These are phyloP conservation scores for Claviceps maximensis DNA, from an alignment of 2,329 filamentous ascomycete genomes.

Conservation along the genomic window DNA sequence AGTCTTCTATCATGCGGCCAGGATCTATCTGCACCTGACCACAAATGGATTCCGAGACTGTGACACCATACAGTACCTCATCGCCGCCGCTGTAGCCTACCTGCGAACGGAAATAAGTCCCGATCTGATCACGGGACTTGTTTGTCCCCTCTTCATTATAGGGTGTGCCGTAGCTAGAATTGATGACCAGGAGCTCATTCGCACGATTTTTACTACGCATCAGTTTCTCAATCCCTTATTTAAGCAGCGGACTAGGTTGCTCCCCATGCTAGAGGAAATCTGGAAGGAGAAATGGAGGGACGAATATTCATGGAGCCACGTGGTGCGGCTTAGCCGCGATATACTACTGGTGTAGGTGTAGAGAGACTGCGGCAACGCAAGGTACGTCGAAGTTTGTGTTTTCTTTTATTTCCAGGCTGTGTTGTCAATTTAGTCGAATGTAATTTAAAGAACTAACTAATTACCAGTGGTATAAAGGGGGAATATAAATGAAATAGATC, in stretches of 20 bases:
- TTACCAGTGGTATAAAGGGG: not conserved
- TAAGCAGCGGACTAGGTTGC: not conserved
- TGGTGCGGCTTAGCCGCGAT: not conserved
- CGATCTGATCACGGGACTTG: not conserved
- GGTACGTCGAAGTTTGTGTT: not conserved
- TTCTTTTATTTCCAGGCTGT: not conserved
- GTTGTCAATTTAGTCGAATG: no score
- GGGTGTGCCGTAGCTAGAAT: not conserved
- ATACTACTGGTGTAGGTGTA: not conserved
- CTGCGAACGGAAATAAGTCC: not conserved
- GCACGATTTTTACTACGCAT: not conserved
- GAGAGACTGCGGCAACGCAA: no score
- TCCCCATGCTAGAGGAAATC: not conserved
- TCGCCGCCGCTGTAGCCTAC: not conserved
- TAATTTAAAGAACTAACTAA: not conserved
- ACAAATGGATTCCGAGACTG: not conserved
- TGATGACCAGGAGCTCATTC: not conserved
- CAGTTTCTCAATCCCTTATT: not conserved
- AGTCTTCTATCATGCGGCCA: not conserved
- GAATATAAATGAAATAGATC: not conserved
- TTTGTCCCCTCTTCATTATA: not conserved
- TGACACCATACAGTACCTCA: not conserved
- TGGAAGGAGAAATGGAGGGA: not conserved
- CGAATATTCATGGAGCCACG: not conserved
- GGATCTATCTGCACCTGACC: not conserved